These are phyloP conservation scores for Oemleria cerasiformis DNA, from an alignment of 306 rosid species.

Conservation along the genomic window DNA sequence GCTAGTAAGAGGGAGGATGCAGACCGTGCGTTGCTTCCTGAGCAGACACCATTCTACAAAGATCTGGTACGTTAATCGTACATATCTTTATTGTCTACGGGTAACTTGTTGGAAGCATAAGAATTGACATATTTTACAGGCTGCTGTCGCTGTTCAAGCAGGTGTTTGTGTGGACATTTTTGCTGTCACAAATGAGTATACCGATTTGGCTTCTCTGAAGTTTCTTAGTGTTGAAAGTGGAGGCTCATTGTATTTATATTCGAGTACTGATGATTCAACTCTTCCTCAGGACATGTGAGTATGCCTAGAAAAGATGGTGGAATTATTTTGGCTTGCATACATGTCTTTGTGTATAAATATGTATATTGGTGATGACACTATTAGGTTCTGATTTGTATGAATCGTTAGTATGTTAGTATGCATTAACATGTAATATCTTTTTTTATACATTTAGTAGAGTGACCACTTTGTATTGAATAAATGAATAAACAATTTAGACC, in stretches of 20 bases:
- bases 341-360: background rate
- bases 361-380: background rate
- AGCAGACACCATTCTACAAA: constrained; percentile 91
- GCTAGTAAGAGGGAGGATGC: constrained; percentile 99
- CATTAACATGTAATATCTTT: background rate
- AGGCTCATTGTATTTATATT: constrained; percentile 78
- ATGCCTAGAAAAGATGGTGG: constrained; percentile 7
- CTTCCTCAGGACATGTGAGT: constrained; percentile 98
- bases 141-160: constrained; percentile 94
- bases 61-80: constrained; percentile 59
- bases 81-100: constrained; percentile 13
- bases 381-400: background rate
- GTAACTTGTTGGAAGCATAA: constrained; percentile 28
- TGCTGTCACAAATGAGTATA: constrained; percentile 95
- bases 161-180: constrained; percentile 96
- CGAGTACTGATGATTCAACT: constrained; percentile 86
- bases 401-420: background rate
- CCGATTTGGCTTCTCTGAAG: constrained; percentile 92
- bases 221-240: constrained; percentile 91
- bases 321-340: constrained; percentile 3
- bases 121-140: constrained; percentile 63
- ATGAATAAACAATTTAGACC: background rate
- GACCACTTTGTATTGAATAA: background rate
- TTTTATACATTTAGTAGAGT: background rate
- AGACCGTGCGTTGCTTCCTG: constrained; percentile 93